phyloP scores from a whole-genome alignment of 345 rosid species.

The Brassica cretica region DNA sequence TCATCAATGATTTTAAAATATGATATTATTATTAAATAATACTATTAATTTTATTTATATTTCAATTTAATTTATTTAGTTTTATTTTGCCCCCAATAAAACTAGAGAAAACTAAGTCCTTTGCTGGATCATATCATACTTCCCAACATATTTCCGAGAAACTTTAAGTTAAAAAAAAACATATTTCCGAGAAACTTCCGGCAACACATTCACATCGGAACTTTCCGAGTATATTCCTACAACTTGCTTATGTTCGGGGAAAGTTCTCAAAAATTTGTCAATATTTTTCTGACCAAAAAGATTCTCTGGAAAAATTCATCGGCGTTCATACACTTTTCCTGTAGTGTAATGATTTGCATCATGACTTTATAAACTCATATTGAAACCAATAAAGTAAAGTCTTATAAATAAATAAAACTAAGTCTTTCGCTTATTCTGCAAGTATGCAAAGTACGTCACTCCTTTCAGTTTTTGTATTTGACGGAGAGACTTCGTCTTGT shows the following conservation, averaged over 20 bases:
- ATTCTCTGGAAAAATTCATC: not conserved
- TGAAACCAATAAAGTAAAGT: not conserved
- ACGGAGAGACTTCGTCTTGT: not conserved
- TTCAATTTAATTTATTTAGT: too few relatives aligned
- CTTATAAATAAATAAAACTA: not conserved
- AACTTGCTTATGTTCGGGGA: not conserved
- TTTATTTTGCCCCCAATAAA: too few relatives aligned
- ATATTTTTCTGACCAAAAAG: not conserved
- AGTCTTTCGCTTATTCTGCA: not conserved
- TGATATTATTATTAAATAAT: too few relatives aligned
- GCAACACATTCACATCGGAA: not conserved
- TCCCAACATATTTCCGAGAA: not conserved
- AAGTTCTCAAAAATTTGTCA: not conserved
- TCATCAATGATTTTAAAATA: too few relatives aligned
- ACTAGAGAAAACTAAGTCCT: not conserved
- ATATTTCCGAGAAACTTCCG: not conserved
- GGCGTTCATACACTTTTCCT: not conserved
- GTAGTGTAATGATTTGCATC: not conserved
- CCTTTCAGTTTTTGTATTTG: not conserved
- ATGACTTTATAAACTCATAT: not conserved
- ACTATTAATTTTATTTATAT: too few relatives aligned
- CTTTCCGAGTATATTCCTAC: not conserved
- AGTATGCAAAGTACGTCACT: not conserved
- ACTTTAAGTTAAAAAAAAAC: not conserved
- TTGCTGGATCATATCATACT: not conserved